Conservation (phyloP, 2,329 filamentous ascomycete genomes). For the Penicillium frequentans region DNA sequence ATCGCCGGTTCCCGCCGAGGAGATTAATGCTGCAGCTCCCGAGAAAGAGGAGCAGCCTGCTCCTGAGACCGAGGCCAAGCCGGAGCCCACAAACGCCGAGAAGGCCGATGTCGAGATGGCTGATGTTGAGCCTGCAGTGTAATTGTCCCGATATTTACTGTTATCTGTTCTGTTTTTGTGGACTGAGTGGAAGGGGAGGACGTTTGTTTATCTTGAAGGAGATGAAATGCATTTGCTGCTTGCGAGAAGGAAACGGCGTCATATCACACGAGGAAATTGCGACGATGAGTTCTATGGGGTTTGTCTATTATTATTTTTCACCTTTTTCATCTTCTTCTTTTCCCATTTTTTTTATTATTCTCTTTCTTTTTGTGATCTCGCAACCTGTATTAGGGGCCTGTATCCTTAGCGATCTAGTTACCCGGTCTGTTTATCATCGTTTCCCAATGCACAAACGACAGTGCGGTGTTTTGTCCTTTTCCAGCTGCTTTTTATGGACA, state of each 20-base stretch:
- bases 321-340: background rate
- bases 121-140: conserved; percentile 29
- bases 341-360: background rate
- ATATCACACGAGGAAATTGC: conserved; percentile 21
- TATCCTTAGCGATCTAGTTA: background rate
- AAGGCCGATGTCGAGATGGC: conserved; percentile 26
- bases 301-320: background rate
- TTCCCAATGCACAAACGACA: conserved; percentile 1
- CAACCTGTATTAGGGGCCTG: background rate
- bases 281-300: conserved; percentile 14
- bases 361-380: background rate
- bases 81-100: conserved; percentile 8
- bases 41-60: conserved; percentile 22
- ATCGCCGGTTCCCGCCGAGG: conserved; percentile 9
- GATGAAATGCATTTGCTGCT: conserved; percentile 11
- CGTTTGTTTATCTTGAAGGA: background rate
- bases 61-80: conserved; percentile 12
- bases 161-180: background rate
- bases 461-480: background rate
- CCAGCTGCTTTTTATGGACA: background rate
- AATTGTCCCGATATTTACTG: background rate
- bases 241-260: conserved; percentile 13
- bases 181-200: background rate
- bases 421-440: background rate
- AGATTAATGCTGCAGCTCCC: conserved; percentile 1